Conservation (phyloP, 345 rosid species). For the Euclidium syriacum region DNA sequence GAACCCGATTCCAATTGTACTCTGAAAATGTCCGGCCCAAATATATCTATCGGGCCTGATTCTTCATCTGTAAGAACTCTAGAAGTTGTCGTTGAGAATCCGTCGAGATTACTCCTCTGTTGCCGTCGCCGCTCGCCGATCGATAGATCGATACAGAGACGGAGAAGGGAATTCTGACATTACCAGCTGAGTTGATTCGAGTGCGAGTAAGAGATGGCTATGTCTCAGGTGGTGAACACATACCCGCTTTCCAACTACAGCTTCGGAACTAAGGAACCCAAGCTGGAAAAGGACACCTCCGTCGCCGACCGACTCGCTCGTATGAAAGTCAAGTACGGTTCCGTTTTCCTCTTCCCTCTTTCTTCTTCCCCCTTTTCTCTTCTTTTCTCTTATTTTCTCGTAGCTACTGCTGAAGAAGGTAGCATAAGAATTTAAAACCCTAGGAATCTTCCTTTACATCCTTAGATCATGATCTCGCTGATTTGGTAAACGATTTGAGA, state of each 20-base stretch:
- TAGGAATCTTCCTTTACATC: constrained; percentile 22
- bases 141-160: neutral
- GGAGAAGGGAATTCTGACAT: neutral
- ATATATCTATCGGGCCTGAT: neutral
- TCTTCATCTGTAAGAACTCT: neutral
- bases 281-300: constrained; percentile 94
- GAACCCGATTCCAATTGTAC: too few species aligned
- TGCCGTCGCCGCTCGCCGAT: constrained; percentile 10
- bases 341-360: neutral
- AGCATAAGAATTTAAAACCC: constrained; percentile 32
- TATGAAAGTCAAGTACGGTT: constrained; percentile 84
- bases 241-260: constrained; percentile 93
- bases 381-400: neutral
- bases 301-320: constrained; percentile 98
- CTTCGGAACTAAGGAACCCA: constrained; percentile 92
- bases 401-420: neutral
- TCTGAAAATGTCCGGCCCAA: too few species aligned
- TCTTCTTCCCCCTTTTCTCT: neutral
- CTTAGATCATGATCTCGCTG: constrained; percentile 15
- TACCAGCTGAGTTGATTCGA: neutral
- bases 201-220: constrained; percentile 44
- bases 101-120: neutral
- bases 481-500: neutral
- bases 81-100: neutral
- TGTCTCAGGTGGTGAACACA: constrained; percentile 78